Evolutionary conservation across 805 yeast genomes (phyloP), one percentile per base, ranked within the genome.

Genomic region (Kluyveromyces nonfermentans): DNA sequence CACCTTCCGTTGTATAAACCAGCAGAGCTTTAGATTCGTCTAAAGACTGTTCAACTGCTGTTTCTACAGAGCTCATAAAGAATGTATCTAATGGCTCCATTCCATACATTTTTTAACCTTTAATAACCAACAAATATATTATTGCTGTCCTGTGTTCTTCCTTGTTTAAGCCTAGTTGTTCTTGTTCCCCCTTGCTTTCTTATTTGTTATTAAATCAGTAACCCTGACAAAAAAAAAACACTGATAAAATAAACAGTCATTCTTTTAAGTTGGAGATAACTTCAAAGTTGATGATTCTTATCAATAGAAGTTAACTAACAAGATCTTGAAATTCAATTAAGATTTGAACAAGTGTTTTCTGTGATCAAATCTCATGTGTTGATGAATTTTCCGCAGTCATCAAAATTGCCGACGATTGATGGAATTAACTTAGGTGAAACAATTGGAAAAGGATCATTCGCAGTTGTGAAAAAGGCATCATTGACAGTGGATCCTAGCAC

Each of bases 391-490:
- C 72, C 77, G 2, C 77, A 73, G 52, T 55, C 71, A 40, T 37
- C 47, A 18, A 44, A 41, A 20, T 51, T 78, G 2, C 83, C 84
- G 2, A 54, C 56, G 21, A 68, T 78, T 31, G 68, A 70, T 40
- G 70, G 68, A 22, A 68, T 77, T 2, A 66, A 60, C 22, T 43
- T 72, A 5, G 81, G 77, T 0, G 67, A 67, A 20, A 75, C 82
- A 0, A 67, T 80, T 12, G 87, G 86, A 0, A 79, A 77, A 50
- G 87, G 87, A 1, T 70, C 85, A 0, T 80, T 80, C 66, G 86
- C 84, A 2, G 68, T 75, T 42, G 83, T 80, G 4, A 75, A 77
- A 50, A 59, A 65, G 8, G 84, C 80, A 0, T 65, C 66, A 35
- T 46, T 64, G 35, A 59, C 55, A 30, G 59, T 57, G 12, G 64